phyloP scores from a whole-genome alignment of 192 early-diverging fungal species.

The Umbelopsis sp. region DNA sequence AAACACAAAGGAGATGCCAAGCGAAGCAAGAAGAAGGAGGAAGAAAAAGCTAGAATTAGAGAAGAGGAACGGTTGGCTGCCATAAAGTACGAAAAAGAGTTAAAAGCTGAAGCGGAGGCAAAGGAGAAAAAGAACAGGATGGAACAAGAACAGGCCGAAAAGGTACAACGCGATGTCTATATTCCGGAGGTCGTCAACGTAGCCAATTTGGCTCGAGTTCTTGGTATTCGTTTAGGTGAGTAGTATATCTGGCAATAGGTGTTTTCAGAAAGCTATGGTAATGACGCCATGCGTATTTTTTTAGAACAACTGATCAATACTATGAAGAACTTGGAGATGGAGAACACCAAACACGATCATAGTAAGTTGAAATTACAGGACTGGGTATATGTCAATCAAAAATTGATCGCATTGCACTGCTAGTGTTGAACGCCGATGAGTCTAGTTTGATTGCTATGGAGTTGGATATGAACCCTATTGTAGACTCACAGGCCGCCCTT shows the following conservation, averaged over 20 bases:
- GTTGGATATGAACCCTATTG: constrained; percentile 84
- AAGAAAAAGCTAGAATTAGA: constrained; percentile 29
- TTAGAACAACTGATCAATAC: constrained; percentile 66
- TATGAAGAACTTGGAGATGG: constrained; percentile 82
- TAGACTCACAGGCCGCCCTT: constrained; percentile 54
- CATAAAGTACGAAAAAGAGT: constrained; percentile 2
- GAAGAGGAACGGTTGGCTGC: constrained; percentile 20
- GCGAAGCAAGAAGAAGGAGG: constrained; percentile 31
- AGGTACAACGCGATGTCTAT: constrained; percentile 64
- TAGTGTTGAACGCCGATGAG: constrained; percentile 82
- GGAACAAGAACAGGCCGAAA: constrained; percentile 22
- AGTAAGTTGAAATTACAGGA: constrained; percentile 36
- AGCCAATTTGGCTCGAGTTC: constrained; percentile 75
- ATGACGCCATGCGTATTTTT: background rate
- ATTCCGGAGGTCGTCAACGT: constrained; percentile 85
- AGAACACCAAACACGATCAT: constrained; percentile 74
- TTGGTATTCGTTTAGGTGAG: constrained; percentile 72
- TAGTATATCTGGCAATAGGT: background rate
- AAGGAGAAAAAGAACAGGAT: constrained; percentile 26
- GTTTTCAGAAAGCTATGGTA: background rate
- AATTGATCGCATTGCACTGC: background rate
- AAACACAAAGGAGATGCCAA: constrained; percentile 26
- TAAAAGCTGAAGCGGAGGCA: constrained; percentile 24
- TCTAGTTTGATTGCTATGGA: constrained; percentile 87
- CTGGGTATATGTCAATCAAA: background rate